These are phyloP conservation scores for Saccharomycopsis fibuligera DNA, from an alignment of 805 yeast species.

Conservation along the genomic window DNA sequence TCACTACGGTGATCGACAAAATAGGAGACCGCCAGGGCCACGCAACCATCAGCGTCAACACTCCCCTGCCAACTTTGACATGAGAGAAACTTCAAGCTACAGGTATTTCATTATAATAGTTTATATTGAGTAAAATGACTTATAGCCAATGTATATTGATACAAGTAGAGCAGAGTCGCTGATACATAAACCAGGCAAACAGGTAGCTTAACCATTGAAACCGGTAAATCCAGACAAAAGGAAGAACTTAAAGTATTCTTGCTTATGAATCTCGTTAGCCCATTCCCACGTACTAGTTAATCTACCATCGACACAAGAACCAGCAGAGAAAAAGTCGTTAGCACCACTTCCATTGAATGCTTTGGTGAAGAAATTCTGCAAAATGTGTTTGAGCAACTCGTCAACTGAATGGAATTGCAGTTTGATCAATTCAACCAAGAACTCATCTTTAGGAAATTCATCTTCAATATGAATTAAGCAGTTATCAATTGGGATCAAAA, in stretches of 20 bases:
- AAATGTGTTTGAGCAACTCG: conserved; percentile 41
- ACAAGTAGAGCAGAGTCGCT: too few relatives aligned
- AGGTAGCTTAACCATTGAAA: conserved; percentile 37
- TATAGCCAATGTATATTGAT: too few relatives aligned
- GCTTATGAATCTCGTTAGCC: conserved; percentile 64
- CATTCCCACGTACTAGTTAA: conserved; percentile 80
- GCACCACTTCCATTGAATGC: conserved; percentile 80
- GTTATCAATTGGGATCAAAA: conserved; percentile 64
- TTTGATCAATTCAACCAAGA: conserved; percentile 44
- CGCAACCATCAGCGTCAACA: too few relatives aligned
- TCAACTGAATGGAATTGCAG: conserved; percentile 51
- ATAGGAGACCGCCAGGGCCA: too few relatives aligned
- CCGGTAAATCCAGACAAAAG: conserved; percentile 66
- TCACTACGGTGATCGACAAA: too few relatives aligned
- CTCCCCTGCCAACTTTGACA: too few relatives aligned
- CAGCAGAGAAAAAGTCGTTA: conserved; percentile 77
- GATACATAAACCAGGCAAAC: too few relatives aligned
- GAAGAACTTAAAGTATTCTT: conserved; percentile 56
- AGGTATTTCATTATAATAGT: neutral
- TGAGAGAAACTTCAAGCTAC: too few relatives aligned
- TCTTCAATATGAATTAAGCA: conserved; percentile 50
- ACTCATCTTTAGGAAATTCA: conserved; percentile 41
- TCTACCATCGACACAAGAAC: conserved; percentile 79
- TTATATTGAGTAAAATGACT: neutral
- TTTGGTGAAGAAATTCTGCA: conserved; percentile 44